A percentile compares a stretch with the other conserved stretches of the same genome.
Evolutionary conservation across 148 eudicot genomes (phyloP).

Genomic region (Heliamphora exappendiculata): DNA sequence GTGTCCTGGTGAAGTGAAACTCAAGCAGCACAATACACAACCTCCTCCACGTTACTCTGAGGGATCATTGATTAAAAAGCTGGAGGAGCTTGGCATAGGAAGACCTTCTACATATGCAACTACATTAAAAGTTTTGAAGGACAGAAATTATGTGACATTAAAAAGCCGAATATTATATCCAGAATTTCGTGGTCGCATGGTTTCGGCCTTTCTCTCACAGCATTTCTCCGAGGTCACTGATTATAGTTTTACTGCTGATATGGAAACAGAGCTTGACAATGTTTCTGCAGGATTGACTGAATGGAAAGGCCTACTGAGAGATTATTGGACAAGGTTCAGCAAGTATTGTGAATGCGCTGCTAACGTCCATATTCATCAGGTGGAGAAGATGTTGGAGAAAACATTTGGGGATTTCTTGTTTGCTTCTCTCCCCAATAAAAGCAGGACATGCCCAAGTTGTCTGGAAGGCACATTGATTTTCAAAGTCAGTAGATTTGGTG

Average conservation of each 20-base stretch:
- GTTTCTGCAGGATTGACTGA: constrained; percentile 90
- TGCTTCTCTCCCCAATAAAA: constrained; percentile 63
- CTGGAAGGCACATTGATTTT: constrained; percentile 66
- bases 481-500: constrained; percentile 88
- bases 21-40: constrained; percentile 68
- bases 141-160: constrained; percentile 72
- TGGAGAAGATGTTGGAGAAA: constrained; percentile 95
- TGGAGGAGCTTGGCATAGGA: constrained; percentile 98
- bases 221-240: constrained; percentile 89
- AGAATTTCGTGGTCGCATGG: constrained; percentile 98
- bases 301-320: constrained; percentile 87
- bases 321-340: constrained; percentile 92
- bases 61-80: constrained; percentile 73
- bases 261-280: constrained; percentile 97
- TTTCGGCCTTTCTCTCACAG: constrained; percentile 79
- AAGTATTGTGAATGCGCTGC: constrained; percentile 58
- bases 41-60: constrained; percentile 82
- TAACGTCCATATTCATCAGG: constrained; percentile 74
- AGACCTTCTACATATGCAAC: constrained; percentile 94
- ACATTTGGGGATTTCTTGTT: constrained; percentile 69
- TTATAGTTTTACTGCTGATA: constrained; percentile 94
- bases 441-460: constrained; percentile 87
- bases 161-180: constrained; percentile 63
- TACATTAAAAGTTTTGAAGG: constrained; percentile 77
- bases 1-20: constrained; percentile 50